phyloP scores from a whole-genome alignment of 768 basidiomycete species.

The Imleria badia region DNA sequence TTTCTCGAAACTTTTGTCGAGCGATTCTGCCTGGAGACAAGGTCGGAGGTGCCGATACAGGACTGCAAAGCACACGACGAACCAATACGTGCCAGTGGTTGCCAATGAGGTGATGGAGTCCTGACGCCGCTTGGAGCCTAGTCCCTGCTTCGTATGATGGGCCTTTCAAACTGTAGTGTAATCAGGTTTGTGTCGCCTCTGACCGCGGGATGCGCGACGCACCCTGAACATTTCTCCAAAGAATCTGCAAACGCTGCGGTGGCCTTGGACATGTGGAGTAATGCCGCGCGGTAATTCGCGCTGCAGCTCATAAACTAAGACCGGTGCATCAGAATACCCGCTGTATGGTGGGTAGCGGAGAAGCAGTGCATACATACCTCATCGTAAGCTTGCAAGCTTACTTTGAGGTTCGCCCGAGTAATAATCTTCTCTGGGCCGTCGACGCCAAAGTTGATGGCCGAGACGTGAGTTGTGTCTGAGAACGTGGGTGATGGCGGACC shows the following conservation, averaged over 20 bases:
- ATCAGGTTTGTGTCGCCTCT: neutral
- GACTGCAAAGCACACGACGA: constrained; percentile 29
- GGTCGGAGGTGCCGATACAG: constrained; percentile 2
- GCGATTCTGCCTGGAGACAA: constrained; percentile 64
- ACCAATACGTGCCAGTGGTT: constrained; percentile 94
- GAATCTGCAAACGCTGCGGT: constrained; percentile 86
- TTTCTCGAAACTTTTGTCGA: constrained; percentile 87
- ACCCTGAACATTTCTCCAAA: constrained; percentile 83
- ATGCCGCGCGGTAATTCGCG: constrained; percentile 76
- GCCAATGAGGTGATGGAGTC: constrained; percentile 86
- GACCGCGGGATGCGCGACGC: constrained; percentile 26
- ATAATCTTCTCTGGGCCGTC: constrained; percentile 81
- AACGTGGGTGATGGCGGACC: constrained; percentile 81
- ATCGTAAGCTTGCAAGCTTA: constrained; percentile 77
- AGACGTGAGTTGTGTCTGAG: constrained; percentile 77
- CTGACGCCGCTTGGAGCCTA: constrained; percentile 80
- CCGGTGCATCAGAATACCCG: constrained; percentile 19
- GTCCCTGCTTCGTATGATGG: constrained; percentile 79
- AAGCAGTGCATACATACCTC: constrained; percentile 50
- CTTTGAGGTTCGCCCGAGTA: constrained; percentile 74
- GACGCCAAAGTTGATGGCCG: constrained; percentile 72
- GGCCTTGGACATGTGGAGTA: constrained; percentile 78
- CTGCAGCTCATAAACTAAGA: constrained; percentile 71
- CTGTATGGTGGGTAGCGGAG: neutral
- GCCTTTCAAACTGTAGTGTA: constrained; percentile 60